Evolutionary conservation across 208 protist genomes (phyloP), one percentile per base, ranked within the genome.

Genomic region (Herpetomonas samuelpessoai): DNA sequence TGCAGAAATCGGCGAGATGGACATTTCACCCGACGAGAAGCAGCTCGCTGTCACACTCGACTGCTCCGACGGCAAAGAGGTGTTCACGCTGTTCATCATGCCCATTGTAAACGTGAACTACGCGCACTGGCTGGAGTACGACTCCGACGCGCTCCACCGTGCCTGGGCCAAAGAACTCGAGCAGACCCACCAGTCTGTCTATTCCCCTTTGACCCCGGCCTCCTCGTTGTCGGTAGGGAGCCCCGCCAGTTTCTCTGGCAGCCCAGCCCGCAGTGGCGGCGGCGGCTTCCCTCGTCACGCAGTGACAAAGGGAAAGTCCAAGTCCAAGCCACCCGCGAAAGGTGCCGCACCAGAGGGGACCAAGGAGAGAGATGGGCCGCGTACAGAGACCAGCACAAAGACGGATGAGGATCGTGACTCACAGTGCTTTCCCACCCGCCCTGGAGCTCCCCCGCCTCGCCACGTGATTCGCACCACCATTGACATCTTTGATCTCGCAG

Each of bases 1-100:
- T 55, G 64, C 81, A 7, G 86, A 92, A 22, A 38, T 92, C 3
- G 81, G 79, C 3, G 81, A 89, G 24, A 68, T 88, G 62, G 79
- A 85, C 44, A 49, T 92, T 16, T 82, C 81, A 4, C 71, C 72
- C 0, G 74, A 87, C 58, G 79, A 81, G 48, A 49, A 54, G 16
- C 53, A 53, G 4, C 44, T 89, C 2, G 79, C 75, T 14, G 62
- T 83, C 18, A 76, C 77, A 16, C 12, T 92, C 30, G 86, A 92
- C 54, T 86, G 72, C 65, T 83, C 75, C n/a, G 74, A 73, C 35
- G 81, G 86, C 3, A 56, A 57, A 12, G 86, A 92, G 58, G 61
- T 89, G 18, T 88, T 71, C 56, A 85, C 72, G 4, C 62, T 88
- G 14, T 76, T 92, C 55, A 46, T 89, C 12, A 19, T 88, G 7